Conservation (phyloP, 163 green algal species). For the Chloromonas sp. region DNA sequence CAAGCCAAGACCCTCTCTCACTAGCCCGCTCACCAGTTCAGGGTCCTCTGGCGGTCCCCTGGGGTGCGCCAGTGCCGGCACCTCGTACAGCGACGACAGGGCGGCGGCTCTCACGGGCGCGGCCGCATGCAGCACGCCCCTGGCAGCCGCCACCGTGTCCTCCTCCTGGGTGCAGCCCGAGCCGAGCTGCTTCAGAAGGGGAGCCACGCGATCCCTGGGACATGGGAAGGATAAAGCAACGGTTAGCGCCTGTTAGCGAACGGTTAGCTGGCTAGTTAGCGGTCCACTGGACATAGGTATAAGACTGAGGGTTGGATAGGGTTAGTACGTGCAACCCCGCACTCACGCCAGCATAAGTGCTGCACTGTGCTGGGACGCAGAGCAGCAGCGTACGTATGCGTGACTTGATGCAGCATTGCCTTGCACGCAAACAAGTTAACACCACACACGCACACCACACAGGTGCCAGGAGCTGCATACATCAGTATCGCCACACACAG, state of each 20-base stretch:
- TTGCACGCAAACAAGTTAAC: no score
- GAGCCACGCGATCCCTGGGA: slow-evolving; percentile 58
- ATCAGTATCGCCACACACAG: no score
- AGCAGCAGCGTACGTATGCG: background rate
- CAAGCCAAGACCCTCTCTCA: background rate
- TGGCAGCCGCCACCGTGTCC: slow-evolving; percentile 48
- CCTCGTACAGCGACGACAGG: slow-evolving; percentile 58
- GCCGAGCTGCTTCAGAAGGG: slow-evolving; percentile 70
- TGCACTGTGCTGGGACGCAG: background rate
- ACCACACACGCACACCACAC: no score
- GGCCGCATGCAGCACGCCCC: slow-evolving; percentile 54
- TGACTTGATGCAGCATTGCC: no score
- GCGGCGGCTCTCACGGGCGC: slow-evolving; percentile 58
- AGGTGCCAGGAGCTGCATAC: no score
- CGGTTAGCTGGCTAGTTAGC: background rate
- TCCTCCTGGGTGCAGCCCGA: slow-evolving; percentile 36
- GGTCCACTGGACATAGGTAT: background rate
- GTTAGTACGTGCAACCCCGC: background rate
- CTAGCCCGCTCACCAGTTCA: slow-evolving; percentile 3
- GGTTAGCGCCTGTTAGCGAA: background rate
- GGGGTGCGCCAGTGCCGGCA: slow-evolving; percentile 50
- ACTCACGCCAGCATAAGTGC: background rate
- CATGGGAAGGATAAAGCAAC: background rate
- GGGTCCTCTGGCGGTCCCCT: background rate
- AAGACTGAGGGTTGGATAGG: background rate